Evolutionary conservation across 2,329 filamentous ascomycete genomes (phyloP), one percentile per base, ranked within the genome.

Genomic region (Monosporascus sp.): DNA sequence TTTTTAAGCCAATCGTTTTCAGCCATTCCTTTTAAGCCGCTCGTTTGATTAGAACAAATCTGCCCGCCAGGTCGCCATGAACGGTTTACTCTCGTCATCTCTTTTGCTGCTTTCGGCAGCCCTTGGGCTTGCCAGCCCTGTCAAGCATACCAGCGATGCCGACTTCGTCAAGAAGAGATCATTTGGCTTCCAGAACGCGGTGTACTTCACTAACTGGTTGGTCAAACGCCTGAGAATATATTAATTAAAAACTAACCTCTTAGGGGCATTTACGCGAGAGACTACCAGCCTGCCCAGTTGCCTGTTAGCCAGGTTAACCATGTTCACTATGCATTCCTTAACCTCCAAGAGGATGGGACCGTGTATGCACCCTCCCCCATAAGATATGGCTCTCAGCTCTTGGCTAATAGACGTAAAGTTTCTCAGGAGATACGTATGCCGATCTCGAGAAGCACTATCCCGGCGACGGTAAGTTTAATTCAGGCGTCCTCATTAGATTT

Each of bases 251-350:
- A n/a, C 55, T 64, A 49, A 60, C 26, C 14, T 1, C 3, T 2
- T 37, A 80, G 78, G 87, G 86, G 81, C 43, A 88, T 90, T 49
- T 94, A 96, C 64, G 85, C 74, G 24, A 80, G 89, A 51, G 81
- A 88, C 58, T 90, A 87, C 65, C 79, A 87, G 52, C 87, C 89
- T 0, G 79, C 86, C 50, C 77, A 90, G 60, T 77, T 96, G 8
- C 87, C 87, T 0, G 82, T 78, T 2, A 76, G 82, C 2, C 76
- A 90, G 57, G 73, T 96, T 49, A 93, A 87, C 0, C 89, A 94
- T 62, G 76, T 96, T 2, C 77, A 96, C 2, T 96, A 83, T 64
- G 80, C 91, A 2, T 96, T 96, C 70, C 87, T 89, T 63, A 92
- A 95, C 65, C 70, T 95, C 18, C 24, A 26, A 75, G 77, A 9